phyloP scores from a whole-genome alignment of 2,329 filamentous ascomycete species.

The Colletotrichum karsti region DNA sequence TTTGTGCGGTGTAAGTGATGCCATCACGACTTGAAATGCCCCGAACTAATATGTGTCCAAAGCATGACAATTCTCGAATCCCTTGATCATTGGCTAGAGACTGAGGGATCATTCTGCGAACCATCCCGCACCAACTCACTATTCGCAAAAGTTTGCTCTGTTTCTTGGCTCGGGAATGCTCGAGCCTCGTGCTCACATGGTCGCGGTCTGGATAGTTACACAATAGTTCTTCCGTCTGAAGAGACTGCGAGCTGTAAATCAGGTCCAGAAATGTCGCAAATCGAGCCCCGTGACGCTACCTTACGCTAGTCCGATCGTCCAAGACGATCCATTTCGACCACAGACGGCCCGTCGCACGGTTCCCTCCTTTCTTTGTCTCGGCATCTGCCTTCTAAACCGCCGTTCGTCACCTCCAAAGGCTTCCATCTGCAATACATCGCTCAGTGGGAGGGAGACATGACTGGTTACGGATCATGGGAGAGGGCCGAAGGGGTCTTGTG shows the following conservation, averaged over 20 bases:
- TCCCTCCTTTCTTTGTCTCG: not conserved
- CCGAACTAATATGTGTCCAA: not conserved
- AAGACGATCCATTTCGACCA: not conserved
- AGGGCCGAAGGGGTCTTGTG: no score
- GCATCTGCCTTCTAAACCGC: not conserved
- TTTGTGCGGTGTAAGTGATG: constrained; percentile 5
- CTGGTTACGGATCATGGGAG: no score
- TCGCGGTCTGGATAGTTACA: not conserved
- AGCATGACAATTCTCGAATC: not conserved
- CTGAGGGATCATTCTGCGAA: not conserved
- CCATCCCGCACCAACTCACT: no score
- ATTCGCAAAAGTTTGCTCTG: no score
- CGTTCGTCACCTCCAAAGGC: not conserved
- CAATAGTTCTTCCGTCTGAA: not conserved
- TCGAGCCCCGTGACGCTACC: not conserved
- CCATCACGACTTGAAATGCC: not conserved
- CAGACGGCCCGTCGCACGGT: not conserved
- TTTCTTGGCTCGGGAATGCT: no score
- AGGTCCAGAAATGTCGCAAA: not conserved
- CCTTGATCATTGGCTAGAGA: not conserved
- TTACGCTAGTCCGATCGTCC: not conserved
- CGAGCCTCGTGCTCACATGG: constrained; percentile 10
- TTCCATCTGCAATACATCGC: not conserved
- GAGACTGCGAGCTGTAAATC: not conserved
- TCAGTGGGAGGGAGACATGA: not conserved